Evolutionary conservation across 148 eudicot genomes (phyloP), one percentile per base, ranked within the genome.

Genomic region (Rhododendron mucronatum): DNA sequence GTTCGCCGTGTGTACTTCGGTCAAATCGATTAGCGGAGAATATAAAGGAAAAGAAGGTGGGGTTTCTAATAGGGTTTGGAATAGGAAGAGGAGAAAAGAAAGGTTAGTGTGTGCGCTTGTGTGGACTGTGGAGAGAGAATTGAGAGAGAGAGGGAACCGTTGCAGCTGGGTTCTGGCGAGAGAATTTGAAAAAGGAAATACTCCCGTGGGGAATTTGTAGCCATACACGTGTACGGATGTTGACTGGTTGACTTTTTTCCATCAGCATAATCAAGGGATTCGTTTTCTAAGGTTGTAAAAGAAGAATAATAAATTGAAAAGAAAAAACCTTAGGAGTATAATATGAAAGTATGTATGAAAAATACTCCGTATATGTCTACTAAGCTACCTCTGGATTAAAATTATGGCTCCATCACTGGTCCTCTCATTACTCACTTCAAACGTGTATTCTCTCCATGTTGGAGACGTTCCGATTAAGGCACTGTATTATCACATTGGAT

Each of bases 1-100:
- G 87, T 67, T 50, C 79, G 84, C 89, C 89, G 85, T 89, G 47
- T 45, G 47, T 73, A 78, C 85, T 44, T 35, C 2, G 30, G 39
- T 41, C 23, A 20, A 59, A 44, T 39, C 28, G 12, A 35, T 23
- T 50, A 9, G 21, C 30, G n/a, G 23, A 39, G 71, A 69, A 30
- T 45, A n/a, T 8, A 2, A 21, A 16, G 55, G 55, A 7, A 5
- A 14, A 44, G 28, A 47, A 84, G 35, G 45, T 41, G 33, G n/a
- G 33, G 47, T 37, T n/a, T 67, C 15, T 45, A 50, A 50, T 30
- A 71, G 85, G 63, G 65, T 69, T 73, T 5, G 8, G 53, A 15
- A 47, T 30, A 30, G 51, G 57, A 80, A 45, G 47, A 30, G 13
- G 50, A 39, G 57, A 28, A 3, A 41, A 51, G 4, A 53, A 26